These are phyloP conservation scores for Tieghemostelium lacteum DNA, from an alignment of 78 protist genomes.

Conservation along the genomic window DNA sequence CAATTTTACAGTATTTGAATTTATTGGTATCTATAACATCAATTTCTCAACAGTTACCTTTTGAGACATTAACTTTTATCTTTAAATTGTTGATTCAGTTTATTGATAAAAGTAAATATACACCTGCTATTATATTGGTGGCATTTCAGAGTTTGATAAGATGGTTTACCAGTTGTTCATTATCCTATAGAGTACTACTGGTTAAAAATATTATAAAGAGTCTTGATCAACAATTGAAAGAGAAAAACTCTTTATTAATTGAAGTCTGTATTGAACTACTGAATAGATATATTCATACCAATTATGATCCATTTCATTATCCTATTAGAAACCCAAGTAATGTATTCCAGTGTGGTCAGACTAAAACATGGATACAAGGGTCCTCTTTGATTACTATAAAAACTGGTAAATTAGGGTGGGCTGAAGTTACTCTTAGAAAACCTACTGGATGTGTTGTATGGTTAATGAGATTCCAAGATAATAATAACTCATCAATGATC, in stretches of 20 bases:
- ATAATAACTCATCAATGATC: conserved; percentile 10
- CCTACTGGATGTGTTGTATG: conserved; percentile 75
- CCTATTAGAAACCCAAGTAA: conserved; percentile 55
- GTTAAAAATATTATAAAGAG: conserved; percentile 59
- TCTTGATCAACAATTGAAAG: conserved; percentile 44
- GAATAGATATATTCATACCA: conserved; percentile 65
- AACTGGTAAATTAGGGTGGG: conserved; percentile 76
- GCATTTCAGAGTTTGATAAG: conserved; percentile 67
- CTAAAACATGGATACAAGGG: conserved; percentile 74
- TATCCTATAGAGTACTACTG: conserved; percentile 18
- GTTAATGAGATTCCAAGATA: conserved; percentile 63
- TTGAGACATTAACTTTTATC: conserved; percentile 66
- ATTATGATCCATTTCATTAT: conserved; percentile 70
- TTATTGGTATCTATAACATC: conserved; percentile 31
- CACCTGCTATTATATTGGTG: conserved; percentile 21
- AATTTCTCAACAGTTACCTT: conserved; percentile 40
- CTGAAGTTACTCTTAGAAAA: conserved; percentile 68
- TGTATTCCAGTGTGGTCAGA: conserved; percentile 24
- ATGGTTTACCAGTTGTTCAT: conserved; percentile 62
- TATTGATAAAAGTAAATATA: conserved; percentile 59
- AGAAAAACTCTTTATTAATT: conserved; percentile 30
- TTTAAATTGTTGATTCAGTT: conserved; percentile 63
- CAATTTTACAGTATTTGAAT: conserved; percentile 70
- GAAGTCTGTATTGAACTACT: conserved; percentile 41
- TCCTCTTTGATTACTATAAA: conserved; percentile 42